phyloP scores from a whole-genome alignment of 495 filamentous ascomycete species.

The Annulohypoxylon nitens region DNA sequence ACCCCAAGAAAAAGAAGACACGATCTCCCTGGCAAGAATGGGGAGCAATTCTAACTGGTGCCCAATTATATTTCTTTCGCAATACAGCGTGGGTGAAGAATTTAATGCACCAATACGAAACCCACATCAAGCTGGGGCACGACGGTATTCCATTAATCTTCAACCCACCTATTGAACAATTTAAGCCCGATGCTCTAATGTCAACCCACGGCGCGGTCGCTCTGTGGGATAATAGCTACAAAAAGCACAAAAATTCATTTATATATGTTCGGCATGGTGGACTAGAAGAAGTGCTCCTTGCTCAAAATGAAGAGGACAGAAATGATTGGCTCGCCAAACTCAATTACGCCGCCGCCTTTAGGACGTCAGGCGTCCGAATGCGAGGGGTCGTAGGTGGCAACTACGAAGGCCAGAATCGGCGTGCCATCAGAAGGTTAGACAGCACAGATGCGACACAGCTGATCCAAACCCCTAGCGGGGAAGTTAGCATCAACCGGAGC shows the following conservation, averaged over 20 bases:
- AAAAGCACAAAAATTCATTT: constrained; percentile 96
- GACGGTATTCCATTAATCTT: constrained; percentile 82
- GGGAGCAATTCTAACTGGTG: constrained; percentile 94
- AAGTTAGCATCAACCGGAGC: constrained; percentile 74
- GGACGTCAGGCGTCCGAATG: constrained; percentile 91
- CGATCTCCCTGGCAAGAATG: constrained; percentile 98
- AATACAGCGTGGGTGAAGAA: constrained; percentile 93
- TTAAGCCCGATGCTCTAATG: constrained; percentile 93
- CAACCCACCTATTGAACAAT: constrained; percentile 86
- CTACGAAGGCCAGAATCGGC: constrained; percentile 84
- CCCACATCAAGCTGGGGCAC: constrained; percentile 77
- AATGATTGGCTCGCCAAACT: constrained; percentile 98
- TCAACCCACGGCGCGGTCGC: constrained; percentile 93
- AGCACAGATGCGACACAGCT: constrained; percentile 65
- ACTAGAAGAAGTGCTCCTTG: constrained; percentile 90
- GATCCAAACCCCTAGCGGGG: constrained; percentile 76
- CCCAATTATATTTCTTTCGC: constrained; percentile 96
- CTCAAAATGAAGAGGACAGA: constrained; percentile 88
- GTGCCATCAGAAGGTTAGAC: constrained; percentile 77
- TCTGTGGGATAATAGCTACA: constrained; percentile 86
- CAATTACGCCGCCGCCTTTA: constrained; percentile 95
- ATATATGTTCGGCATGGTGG: constrained; percentile 89
- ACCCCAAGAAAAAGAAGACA: constrained; percentile 92
- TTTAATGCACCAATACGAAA: constrained; percentile 86
- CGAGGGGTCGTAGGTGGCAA: constrained; percentile 85